A percentile compares a stretch with the other conserved stretches of the same genome.
Evolutionary conservation across 139 green algal genomes (phyloP).

Genomic region (Coccomyxa sp.): DNA sequence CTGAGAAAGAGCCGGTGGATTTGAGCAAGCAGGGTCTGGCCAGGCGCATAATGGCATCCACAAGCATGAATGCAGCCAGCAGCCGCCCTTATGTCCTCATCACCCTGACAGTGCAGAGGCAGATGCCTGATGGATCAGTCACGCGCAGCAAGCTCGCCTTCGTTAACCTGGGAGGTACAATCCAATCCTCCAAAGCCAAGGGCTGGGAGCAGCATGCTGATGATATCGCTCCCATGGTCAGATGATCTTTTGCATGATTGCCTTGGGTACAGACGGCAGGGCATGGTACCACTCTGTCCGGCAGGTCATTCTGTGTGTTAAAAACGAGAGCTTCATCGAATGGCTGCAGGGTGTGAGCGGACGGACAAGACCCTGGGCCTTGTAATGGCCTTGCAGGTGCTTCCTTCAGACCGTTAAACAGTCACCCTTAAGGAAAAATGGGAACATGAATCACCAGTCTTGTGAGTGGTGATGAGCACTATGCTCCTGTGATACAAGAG

Average conservation of each 20-base stretch:
- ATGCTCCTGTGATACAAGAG: background rate
- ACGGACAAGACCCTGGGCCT: conserved; percentile 44
- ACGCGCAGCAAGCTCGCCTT: conserved; percentile 65
- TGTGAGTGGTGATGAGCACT: no score
- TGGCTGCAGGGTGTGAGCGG: conserved; percentile 11
- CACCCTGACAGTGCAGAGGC: conserved; percentile 49
- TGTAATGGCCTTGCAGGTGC: conserved; percentile 14
- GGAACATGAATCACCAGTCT: no score
- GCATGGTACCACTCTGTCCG: no score
- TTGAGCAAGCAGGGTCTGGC: conserved; percentile 45
- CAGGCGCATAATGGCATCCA: conserved; percentile 43
- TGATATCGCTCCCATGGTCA: no score
- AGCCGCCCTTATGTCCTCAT: conserved; percentile 72
- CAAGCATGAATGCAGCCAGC: conserved; percentile 54
- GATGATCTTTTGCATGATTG: no score
- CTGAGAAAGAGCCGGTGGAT: conserved; percentile 48
- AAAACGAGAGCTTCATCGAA: background rate
- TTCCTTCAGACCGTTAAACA: background rate
- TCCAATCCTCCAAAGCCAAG: no score
- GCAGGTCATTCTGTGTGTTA: no score
- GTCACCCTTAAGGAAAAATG: no score
- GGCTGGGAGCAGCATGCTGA: no score
- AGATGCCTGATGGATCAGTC: conserved; percentile 33
- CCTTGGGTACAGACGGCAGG: no score
- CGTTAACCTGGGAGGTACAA: conserved; percentile 21